phyloP scores from a whole-genome alignment of 2,329 filamentous ascomycete species.

The Cladosporium velox region DNA sequence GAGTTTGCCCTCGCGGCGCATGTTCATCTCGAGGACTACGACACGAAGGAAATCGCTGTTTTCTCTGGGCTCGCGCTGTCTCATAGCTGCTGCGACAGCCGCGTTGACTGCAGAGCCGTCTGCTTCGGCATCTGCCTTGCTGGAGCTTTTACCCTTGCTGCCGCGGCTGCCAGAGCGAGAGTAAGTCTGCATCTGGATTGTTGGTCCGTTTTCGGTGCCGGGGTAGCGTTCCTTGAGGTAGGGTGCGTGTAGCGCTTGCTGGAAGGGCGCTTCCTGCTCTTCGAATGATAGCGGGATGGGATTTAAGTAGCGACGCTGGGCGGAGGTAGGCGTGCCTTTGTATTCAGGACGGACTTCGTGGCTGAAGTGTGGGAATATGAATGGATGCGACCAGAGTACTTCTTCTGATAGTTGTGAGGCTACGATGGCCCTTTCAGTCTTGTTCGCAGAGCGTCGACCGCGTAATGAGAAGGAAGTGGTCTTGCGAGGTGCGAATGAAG shows the following conservation, averaged over 20 bases:
- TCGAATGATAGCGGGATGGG: constrained; percentile 49
- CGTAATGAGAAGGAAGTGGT: neutral
- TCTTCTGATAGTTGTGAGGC: constrained; percentile 50
- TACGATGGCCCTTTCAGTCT: neutral
- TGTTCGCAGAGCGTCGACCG: constrained; percentile 12
- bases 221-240: constrained; percentile 32
- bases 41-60: constrained; percentile 65
- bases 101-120: constrained; percentile 42
- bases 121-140: constrained; percentile 38
- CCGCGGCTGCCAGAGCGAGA: constrained; percentile 35
- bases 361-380: constrained; percentile 58
- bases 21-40: constrained; percentile 68
- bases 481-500: constrained; percentile 47
- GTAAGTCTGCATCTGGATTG: constrained; percentile 66
- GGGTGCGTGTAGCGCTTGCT: constrained; percentile 39
- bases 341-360: constrained; percentile 62
- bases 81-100: constrained; percentile 6
- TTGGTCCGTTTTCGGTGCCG: constrained; percentile 47
- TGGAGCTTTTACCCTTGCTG: constrained; percentile 9
- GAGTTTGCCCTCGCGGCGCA: constrained; percentile 64
- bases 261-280: constrained; percentile 41
- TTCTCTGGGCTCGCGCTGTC: constrained; percentile 62
- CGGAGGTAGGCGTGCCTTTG: constrained; percentile 56
- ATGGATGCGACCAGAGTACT: constrained; percentile 61
- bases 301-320: constrained; percentile 62